Conservation (phyloP, 2,329 filamentous ascomycete genomes). For the Didymella lethalis region DNA sequence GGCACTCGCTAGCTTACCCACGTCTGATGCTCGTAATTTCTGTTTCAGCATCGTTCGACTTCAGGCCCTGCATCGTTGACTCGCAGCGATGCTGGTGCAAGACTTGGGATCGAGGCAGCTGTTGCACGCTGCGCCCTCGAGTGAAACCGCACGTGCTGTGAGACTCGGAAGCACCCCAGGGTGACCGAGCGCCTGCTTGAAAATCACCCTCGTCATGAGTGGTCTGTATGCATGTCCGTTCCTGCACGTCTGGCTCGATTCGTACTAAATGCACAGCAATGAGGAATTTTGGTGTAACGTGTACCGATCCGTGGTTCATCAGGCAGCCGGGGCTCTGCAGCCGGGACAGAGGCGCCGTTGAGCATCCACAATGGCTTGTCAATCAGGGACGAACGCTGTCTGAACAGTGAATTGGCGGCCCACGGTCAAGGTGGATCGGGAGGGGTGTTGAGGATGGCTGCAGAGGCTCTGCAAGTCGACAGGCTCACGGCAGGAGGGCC, state of each 20-base stretch:
- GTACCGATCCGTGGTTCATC: slow-evolving; percentile 37
- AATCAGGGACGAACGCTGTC: slow-evolving; percentile 21
- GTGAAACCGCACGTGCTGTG: slow-evolving; percentile 38
- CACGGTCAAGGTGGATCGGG: slow-evolving; percentile 10
- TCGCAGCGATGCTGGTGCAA: slow-evolving; percentile 13
- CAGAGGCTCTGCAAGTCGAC: slow-evolving; percentile 19
- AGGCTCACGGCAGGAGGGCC: slow-evolving; percentile 15
- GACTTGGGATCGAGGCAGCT: slow-evolving; percentile 7
- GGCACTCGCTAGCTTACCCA: slow-evolving; percentile 24
- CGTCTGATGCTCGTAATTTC: slow-evolving; percentile 24
- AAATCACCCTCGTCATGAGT: slow-evolving; percentile 30
- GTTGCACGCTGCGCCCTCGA: slow-evolving; percentile 16
- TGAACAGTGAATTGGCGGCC: slow-evolving; percentile 12
- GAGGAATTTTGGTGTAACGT: slow-evolving; percentile 37
- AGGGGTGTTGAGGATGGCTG: slow-evolving; percentile 19
- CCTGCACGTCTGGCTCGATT: slow-evolving; percentile 44
- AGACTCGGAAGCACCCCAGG: slow-evolving; percentile 29
- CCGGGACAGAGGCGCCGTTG: slow-evolving; percentile 31
- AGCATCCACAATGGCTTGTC: slow-evolving; percentile 25
- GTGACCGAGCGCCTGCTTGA: slow-evolving; percentile 17
- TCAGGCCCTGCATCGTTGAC: slow-evolving; percentile 21
- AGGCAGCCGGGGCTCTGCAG: slow-evolving; percentile 28
- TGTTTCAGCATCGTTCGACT: slow-evolving; percentile 33
- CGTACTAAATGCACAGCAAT: slow-evolving; percentile 32
- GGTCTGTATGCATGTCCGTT: slow-evolving; percentile 33